These are phyloP conservation scores for Lactarius hengduanensis DNA, from an alignment of 768 basidiomycete genomes.

Conservation along the genomic window DNA sequence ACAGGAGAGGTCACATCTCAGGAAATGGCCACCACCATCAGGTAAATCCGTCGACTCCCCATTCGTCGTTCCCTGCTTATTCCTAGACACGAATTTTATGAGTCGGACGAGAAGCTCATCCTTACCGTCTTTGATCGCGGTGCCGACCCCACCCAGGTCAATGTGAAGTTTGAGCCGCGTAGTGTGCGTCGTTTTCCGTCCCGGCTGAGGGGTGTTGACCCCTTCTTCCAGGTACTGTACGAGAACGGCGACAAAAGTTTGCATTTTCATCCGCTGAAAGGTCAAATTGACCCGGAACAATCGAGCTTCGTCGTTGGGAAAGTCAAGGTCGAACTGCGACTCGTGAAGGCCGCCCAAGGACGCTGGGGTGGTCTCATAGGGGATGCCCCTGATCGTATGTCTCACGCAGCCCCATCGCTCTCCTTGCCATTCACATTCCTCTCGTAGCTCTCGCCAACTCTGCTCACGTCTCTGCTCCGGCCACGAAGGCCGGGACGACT, in stretches of 20 bases:
- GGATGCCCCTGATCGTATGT: constrained; percentile 73
- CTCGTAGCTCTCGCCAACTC: constrained; percentile 34
- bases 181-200: constrained; percentile 43
- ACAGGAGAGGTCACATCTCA: neutral
- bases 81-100: constrained; percentile 72
- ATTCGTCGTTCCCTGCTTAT: neutral
- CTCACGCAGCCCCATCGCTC: constrained; percentile 2
- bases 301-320: constrained; percentile 71
- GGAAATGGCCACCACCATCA: constrained; percentile 20
- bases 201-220: neutral
- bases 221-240: constrained; percentile 51
- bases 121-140: constrained; percentile 78
- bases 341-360: constrained; percentile 64
- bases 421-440: constrained; percentile 13
- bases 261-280: constrained; percentile 75
- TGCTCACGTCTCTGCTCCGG: constrained; percentile 33
- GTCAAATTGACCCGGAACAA: constrained; percentile 66
- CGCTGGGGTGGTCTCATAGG: constrained; percentile 78
- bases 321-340: constrained; percentile 84
- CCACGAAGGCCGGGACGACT: constrained; percentile 35
- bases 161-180: constrained; percentile 61
- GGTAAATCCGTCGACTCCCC: constrained; percentile 10
- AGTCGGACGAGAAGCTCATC: constrained; percentile 72
- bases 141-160: constrained; percentile 63
- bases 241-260: constrained; percentile 69